Evolutionary conservation across 371 early-diverging fungal genomes (phyloP), one percentile per base, ranked within the genome.

Genomic region (Choanephora cucurbitarum): DNA sequence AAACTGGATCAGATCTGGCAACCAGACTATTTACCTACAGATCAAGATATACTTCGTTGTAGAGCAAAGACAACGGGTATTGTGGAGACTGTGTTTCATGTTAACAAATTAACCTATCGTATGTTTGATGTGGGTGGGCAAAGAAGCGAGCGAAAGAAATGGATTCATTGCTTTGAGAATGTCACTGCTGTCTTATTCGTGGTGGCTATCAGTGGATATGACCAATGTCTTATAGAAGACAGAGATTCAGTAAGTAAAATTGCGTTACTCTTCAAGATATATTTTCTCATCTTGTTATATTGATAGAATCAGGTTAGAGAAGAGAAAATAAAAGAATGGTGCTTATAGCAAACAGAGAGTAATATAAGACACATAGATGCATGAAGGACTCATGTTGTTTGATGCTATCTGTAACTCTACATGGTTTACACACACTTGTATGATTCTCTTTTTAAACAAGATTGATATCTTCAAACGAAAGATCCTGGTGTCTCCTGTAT

Each of bases 111-210:
- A 43, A 91, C 89, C 0, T 92, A 92, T 62, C 58, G 75, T 19
- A 92, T 96, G 94, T 85, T 94, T 67, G 96, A 96, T 72, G 96
- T 96, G 23, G 96, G 96, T 17, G 96, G 96, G 14, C 96, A 96
- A 75, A 77, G 93, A 28, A 87, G 88, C 31, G 94, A 94, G 64
- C 81, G 98, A 58, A 96, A 94, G 64, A 95, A 95, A 77, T 97
- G 98, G 77, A 86, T 92, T 32, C 95, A 94, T 55, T 95, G 94
- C 62, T 90, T 95, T 70, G 95, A 96, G 57, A 90, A 88, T 49
- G 97, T 97, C 14, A 96, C 95, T 4, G 91, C 96, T 0, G 88
- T 97, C 47, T 69, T 97, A 18, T 97, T 95, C 73, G 72, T 94
- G 34, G 97, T 93, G 3, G 95, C 96, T 13, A 91, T 96, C 34